These are phyloP conservation scores for Magnaporthales sp. DNA, from an alignment of 2,329 filamentous ascomycete species.

Conservation along the genomic window DNA sequence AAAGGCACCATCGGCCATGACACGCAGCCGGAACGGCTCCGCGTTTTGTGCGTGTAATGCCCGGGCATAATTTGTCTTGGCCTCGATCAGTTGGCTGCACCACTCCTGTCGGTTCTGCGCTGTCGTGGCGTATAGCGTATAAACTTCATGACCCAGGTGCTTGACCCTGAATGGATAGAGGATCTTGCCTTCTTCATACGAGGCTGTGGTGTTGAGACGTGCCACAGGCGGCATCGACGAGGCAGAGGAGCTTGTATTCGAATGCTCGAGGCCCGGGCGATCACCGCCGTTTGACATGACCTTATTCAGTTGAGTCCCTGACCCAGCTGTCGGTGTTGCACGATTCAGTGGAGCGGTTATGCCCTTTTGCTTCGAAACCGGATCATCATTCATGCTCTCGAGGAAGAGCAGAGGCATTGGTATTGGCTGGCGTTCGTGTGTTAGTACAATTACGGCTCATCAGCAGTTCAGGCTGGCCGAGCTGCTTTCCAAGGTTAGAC, in stretches of 20 bases:
- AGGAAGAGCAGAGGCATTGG: conserved; percentile 93
- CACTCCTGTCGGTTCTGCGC: conserved; percentile 72
- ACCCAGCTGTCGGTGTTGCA: conserved; percentile 48
- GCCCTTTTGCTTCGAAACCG: conserved; percentile 75
- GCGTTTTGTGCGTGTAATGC: conserved; percentile 87
- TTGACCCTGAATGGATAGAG: conserved; percentile 94
- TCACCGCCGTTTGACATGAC: conserved; percentile 40
- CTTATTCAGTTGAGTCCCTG: conserved; percentile 50
- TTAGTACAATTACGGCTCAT: background rate
- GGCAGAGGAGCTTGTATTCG: conserved; percentile 58
- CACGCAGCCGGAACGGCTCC: conserved; percentile 85
- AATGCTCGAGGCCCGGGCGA: conserved; percentile 56
- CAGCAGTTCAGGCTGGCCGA: background rate
- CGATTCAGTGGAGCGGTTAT: conserved; percentile 54
- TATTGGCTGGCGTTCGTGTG: conserved; percentile 52
- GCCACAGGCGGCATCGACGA: conserved; percentile 34
- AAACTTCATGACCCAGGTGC: conserved; percentile 88
- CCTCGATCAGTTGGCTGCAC: conserved; percentile 89
- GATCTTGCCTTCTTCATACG: conserved; percentile 72
- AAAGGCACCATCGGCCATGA: conserved; percentile 89
- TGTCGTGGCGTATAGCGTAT: conserved; percentile 78
- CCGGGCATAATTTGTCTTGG: conserved; percentile 87
- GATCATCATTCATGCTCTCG: conserved; percentile 86
- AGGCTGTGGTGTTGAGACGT: conserved; percentile 31
- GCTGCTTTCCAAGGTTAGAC: background rate